A percentile compares a stretch with the other conserved stretches of the same genome.
Evolutionary conservation across 352 stramenopile genomes (phyloP).

Genomic region (Globisporangium yorkense): DNA sequence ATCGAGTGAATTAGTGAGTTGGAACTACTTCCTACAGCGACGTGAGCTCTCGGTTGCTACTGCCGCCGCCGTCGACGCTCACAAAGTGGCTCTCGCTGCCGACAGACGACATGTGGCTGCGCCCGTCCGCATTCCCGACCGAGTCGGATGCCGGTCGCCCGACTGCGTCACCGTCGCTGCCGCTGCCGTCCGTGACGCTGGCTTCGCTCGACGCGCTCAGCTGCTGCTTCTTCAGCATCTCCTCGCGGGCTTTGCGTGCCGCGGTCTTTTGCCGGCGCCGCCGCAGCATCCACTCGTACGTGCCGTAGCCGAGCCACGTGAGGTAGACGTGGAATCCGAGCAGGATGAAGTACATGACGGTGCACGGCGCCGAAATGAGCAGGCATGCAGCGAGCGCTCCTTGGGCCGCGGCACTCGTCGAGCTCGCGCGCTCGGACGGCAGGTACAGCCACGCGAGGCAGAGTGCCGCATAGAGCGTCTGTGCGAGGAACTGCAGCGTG

Average conservation of each 20-base stretch:
- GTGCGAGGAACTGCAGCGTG: constrained; percentile 60
- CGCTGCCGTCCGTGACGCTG: constrained; percentile 1
- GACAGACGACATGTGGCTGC: constrained; percentile 31
- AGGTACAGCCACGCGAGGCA: constrained; percentile 58
- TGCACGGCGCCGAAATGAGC: constrained; percentile 70
- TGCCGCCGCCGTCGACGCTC: constrained; percentile 10
- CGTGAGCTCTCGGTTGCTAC: constrained; percentile 17
- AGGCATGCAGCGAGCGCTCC: constrained; percentile 41
- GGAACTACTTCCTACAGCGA: constrained; percentile 10
- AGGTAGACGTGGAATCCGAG: constrained; percentile 80
- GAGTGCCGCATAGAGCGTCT: constrained; percentile 42
- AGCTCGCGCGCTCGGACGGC: constrained; percentile 18
- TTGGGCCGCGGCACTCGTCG: constrained; percentile 30
- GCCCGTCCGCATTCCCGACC: constrained; percentile 9
- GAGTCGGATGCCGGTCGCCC: constrained; percentile 6
- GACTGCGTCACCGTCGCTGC: neutral
- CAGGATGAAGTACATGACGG: constrained; percentile 82
- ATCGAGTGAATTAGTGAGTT: too few relatives aligned
- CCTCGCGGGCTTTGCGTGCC: constrained; percentile 25
- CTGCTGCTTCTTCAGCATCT: constrained; percentile 7
- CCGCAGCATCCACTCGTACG: constrained; percentile 86
- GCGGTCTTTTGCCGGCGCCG: constrained; percentile 61
- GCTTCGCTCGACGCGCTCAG: constrained; percentile 12
- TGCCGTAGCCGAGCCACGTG: constrained; percentile 73
- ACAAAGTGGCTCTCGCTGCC: constrained; percentile 35